These are phyloP conservation scores for Elasticomyces elasticus DNA, from an alignment of 495 filamentous ascomycete species.

Conservation along the genomic window DNA sequence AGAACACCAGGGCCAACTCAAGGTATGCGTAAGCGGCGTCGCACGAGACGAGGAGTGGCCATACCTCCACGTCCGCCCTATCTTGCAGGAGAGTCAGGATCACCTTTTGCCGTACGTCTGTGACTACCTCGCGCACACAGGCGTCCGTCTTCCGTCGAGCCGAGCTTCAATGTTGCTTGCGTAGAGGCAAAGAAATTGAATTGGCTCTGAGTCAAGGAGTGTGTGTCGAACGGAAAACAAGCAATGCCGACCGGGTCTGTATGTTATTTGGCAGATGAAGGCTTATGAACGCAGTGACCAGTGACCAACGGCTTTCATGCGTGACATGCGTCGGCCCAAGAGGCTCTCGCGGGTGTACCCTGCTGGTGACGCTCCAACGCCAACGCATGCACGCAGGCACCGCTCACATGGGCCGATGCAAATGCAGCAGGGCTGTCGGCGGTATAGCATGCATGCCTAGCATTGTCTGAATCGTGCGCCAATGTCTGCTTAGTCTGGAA, in stretches of 20 bases:
- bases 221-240: not conserved
- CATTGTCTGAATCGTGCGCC: not conserved
- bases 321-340: not conserved
- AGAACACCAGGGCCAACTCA: not conserved
- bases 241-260: not conserved
- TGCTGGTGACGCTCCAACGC: slow-evolving; percentile 2
- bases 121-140: not conserved
- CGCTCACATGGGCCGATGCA: not conserved
- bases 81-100: not conserved
- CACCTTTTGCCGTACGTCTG: not conserved
- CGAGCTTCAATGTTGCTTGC: not conserved
- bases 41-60: not conserved
- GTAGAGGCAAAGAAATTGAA: not conserved
- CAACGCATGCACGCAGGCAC: slow-evolving; percentile 8
- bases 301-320: not conserved
- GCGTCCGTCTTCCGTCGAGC: not conserved
- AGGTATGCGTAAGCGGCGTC: not conserved
- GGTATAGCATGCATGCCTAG: not conserved
- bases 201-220: no score
- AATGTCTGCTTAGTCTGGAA: not conserved
- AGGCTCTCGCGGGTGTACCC: slow-evolving; percentile 8
- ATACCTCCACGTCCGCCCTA: slow-evolving; percentile 2
- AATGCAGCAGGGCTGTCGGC: not conserved
- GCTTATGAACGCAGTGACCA: not conserved
- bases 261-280: not conserved